phyloP scores from a whole-genome alignment of 805 yeast genomes.

The Candida ascalaphidarum region DNA sequence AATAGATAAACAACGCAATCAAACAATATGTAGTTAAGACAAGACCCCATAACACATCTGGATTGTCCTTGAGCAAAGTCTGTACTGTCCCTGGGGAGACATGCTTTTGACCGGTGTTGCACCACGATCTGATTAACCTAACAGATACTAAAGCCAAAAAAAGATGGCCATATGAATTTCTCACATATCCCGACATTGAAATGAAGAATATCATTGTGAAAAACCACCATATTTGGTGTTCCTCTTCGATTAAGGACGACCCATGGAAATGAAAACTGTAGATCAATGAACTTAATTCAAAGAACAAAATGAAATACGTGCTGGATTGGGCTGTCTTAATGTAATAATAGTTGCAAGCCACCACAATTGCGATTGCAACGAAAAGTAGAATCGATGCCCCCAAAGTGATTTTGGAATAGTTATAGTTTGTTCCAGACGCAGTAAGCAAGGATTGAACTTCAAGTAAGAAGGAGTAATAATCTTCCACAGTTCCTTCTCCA shows the following conservation, averaged over 20 bases:
- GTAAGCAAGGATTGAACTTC: conserved; percentile 44
- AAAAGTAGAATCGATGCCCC: conserved; percentile 14
- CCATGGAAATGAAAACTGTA: conserved; percentile 77
- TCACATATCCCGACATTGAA: conserved; percentile 3
- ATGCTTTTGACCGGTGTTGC: conserved; percentile 82
- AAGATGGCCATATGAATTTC: conserved; percentile 1
- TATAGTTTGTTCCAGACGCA: conserved; percentile 65
- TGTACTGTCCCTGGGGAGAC: conserved; percentile 32
- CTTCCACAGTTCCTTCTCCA: conserved; percentile 7
- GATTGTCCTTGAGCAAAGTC: conserved; percentile 25
- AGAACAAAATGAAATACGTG: conserved; percentile 1
- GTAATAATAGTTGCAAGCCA: conserved; percentile 1
- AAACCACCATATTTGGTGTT: conserved; percentile 93
- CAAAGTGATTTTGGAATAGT: conserved; percentile 44
- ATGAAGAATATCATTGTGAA: conserved; percentile 11
- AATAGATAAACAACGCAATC: conserved; percentile 9
- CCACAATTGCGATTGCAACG: conserved; percentile 5
- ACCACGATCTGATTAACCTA: conserved; percentile 74
- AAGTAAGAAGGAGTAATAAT: conserved; percentile 28
- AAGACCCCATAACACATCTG: conserved; percentile 39
- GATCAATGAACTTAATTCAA: conserved; percentile 28
- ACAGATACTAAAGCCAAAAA: conserved; percentile 22
- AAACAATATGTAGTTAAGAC: conserved; percentile 30
- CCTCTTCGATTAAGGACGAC: conserved; percentile 76
- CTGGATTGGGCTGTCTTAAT: conserved; percentile 1